Evolutionary conservation across 1,139 yeast genomes (phyloP).

Genomic region (Debaryomyces sp.): DNA sequence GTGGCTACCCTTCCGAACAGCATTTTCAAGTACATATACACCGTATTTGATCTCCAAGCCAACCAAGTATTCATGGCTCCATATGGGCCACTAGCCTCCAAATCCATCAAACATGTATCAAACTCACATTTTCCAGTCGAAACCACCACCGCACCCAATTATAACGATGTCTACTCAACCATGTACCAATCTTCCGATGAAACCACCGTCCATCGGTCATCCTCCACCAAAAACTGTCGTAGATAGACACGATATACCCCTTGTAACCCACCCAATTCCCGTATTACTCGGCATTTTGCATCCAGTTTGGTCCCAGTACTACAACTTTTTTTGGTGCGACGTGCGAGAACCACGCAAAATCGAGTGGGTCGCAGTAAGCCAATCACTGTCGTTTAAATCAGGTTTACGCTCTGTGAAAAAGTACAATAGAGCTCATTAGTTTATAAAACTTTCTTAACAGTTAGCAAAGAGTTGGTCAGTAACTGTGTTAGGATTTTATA

Average conservation of each 20-base stretch:
- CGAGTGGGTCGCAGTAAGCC: not conserved
- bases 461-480: not conserved
- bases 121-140: slow-evolving; percentile 16
- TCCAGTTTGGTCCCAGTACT: not conserved
- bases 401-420: slow-evolving; percentile 8
- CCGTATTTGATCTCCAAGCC: slow-evolving; percentile 24
- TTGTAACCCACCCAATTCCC: not conserved
- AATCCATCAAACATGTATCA: slow-evolving; percentile 5
- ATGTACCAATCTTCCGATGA: slow-evolving; percentile 18
- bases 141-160: slow-evolving; percentile 19
- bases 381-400: slow-evolving; percentile 6
- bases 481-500: not conserved
- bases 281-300: not conserved
- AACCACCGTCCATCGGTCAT: slow-evolving; percentile 9
- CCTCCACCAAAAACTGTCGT: not conserved
- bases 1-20: slow-evolving; percentile 23
- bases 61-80: slow-evolving; percentile 21
- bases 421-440: slow-evolving; percentile 2
- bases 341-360: slow-evolving; percentile 2
- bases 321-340: not conserved
- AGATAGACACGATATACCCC: not conserved
- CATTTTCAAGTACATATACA: slow-evolving; percentile 20
- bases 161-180: slow-evolving; percentile 17
- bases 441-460: not conserved
- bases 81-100: slow-evolving; percentile 7